Evolutionary conservation across 106 monocot species (phyloP).

Genomic region (Agapanthus africanus): DNA sequence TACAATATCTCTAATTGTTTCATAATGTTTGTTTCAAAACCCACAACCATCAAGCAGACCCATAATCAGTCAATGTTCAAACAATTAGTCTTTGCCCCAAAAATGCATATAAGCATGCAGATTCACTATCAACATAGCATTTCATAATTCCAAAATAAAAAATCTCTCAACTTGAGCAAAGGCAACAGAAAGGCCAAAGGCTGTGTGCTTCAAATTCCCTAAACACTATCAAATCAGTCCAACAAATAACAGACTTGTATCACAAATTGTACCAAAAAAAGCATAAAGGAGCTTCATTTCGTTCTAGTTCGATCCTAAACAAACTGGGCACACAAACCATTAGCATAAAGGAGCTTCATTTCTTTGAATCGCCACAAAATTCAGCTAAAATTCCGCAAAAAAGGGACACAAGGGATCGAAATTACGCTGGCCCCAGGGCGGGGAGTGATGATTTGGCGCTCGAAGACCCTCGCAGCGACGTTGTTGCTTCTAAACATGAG

Average conservation of each 20-base stretch:
- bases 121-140: too few relatives aligned
- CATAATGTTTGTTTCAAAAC: too few relatives aligned
- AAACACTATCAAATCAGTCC: background rate
- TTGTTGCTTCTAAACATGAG: constrained; percentile 77
- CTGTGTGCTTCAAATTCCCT: background rate
- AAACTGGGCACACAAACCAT: too few relatives aligned
- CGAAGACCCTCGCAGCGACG: constrained; percentile 87
- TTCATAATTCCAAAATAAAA: too few relatives aligned
- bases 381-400: background rate
- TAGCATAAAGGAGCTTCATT: background rate
- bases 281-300: constrained; percentile 7
- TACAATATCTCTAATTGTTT: too few relatives aligned
- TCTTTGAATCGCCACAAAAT: background rate
- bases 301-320: too few relatives aligned
- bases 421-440: constrained; percentile 77
- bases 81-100: too few relatives aligned
- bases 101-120: too few relatives aligned
- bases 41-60: too few relatives aligned
- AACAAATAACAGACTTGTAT: background rate
- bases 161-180: too few relatives aligned
- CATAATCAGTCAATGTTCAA: too few relatives aligned
- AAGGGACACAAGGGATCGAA: background rate
- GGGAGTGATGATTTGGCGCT: constrained; percentile 82
- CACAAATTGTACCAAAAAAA: background rate
- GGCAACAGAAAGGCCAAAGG: too few relatives aligned